Evolutionary conservation across 768 basidiomycete genomes (phyloP).

Genomic region (Russula sp.): DNA sequence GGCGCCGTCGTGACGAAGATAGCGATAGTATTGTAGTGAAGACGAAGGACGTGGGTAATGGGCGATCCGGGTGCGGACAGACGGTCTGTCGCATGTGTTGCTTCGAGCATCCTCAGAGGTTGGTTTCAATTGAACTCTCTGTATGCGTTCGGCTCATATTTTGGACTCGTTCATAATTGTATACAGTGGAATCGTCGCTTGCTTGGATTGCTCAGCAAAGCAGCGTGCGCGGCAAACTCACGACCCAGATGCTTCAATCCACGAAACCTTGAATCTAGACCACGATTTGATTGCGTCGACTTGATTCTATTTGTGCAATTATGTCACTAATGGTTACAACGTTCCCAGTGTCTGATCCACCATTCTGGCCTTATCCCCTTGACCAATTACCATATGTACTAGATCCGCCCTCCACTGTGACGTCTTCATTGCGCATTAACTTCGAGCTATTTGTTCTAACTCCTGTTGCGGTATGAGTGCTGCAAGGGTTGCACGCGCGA

Average conservation of each 20-base stretch:
- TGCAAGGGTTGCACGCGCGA: too few relatives aligned
- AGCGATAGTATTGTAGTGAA: not conserved
- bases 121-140: conserved; percentile 13
- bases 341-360: not conserved
- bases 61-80: conserved; percentile 36
- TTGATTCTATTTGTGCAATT: not conserved
- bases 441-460: not conserved
- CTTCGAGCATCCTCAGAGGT: conserved; percentile 40
- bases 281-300: not conserved
- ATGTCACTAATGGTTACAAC: not conserved
- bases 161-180: not conserved
- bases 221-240: not conserved
- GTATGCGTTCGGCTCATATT: not conserved
- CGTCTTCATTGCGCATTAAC: not conserved
- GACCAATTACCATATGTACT: not conserved
- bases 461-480: not conserved
- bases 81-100: conserved; percentile 42
- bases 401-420: not conserved
- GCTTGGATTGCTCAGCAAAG: conserved; percentile 16
- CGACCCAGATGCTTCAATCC: not conserved
- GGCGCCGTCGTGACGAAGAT: conserved; percentile 15
- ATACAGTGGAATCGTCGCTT: conserved; percentile 6
- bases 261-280: not conserved
- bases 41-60: not conserved
- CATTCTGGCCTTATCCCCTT: not conserved